Conservation (phyloP, 768 basidiomycete species). For the Lentinula sp. region DNA sequence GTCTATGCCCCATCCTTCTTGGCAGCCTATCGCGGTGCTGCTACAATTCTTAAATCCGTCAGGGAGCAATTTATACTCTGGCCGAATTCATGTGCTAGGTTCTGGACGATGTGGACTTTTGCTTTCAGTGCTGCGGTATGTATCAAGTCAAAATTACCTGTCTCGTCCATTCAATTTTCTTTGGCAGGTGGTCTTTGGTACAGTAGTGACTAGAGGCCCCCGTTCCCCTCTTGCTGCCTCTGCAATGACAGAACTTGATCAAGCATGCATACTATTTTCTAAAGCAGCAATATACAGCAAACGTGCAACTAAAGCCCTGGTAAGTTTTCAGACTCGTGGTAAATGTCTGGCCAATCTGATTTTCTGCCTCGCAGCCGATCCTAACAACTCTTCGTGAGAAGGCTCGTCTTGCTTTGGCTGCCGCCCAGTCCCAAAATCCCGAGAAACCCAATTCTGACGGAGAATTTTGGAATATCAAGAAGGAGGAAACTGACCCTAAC, state of each 20-base stretch:
- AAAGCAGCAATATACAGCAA: constrained; percentile 54
- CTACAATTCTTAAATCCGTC: constrained; percentile 48
- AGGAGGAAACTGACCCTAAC: constrained; percentile 37
- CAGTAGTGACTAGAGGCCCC: constrained; percentile 71
- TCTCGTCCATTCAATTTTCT: not conserved
- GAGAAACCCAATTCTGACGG: constrained; percentile 17
- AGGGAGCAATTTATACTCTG: constrained; percentile 38
- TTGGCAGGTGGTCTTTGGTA: constrained; percentile 66
- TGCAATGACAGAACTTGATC: constrained; percentile 66
- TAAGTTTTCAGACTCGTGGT: constrained; percentile 22
- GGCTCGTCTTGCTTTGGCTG: constrained; percentile 49
- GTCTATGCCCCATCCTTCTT: constrained; percentile 60
- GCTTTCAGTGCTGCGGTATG: constrained; percentile 49
- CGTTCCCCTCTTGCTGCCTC: constrained; percentile 57
- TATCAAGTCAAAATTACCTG: not conserved
- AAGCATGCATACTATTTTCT: constrained; percentile 59
- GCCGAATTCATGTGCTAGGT: constrained; percentile 45
- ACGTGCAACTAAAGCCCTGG: constrained; percentile 60
- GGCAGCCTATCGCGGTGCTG: constrained; percentile 53
- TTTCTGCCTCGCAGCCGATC: constrained; percentile 38
- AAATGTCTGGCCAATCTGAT: not conserved
- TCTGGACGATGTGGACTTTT: constrained; percentile 61
- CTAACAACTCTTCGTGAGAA: constrained; percentile 58
- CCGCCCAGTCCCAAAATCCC: constrained; percentile 32
- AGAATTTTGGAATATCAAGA: constrained; percentile 45